Evolutionary conservation across 148 eudicot genomes (phyloP).

Genomic region (Fallopia convolvulus): DNA sequence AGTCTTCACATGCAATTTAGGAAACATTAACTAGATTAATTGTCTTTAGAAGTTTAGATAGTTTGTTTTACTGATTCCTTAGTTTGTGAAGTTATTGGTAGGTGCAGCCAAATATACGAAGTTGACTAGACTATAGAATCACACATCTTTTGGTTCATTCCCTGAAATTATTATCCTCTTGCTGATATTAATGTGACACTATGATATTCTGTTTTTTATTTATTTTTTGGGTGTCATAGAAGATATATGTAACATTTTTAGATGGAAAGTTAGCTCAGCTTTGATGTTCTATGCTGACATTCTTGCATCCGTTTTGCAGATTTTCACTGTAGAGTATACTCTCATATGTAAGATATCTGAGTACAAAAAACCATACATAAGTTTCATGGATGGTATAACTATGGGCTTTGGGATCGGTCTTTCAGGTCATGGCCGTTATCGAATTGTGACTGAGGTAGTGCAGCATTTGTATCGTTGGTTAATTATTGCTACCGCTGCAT

Average conservation of each 20-base stretch:
- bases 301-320: constrained; percentile 34
- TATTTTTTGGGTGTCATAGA: background rate
- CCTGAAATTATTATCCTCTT: background rate
- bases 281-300: background rate
- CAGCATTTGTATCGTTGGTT: background rate
- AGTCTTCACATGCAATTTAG: background rate
- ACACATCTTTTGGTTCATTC: background rate
- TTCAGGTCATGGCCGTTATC: constrained; percentile 91
- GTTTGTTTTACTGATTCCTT: background rate
- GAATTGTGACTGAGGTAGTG: constrained; percentile 84
- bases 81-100: background rate
- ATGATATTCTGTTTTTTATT: background rate
- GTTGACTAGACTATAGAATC: background rate
- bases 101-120: background rate
- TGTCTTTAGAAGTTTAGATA: background rate
- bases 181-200: background rate
- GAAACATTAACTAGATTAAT: background rate
- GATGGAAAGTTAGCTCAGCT: background rate
- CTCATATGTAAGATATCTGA: constrained; percentile 78
- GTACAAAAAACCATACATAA: constrained; percentile 81
- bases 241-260: background rate
- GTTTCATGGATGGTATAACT: constrained; percentile 94
- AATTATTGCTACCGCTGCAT: background rate
- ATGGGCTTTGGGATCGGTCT: constrained; percentile 99
- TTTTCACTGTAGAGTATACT: constrained; percentile 85